A percentile compares a stretch with the other conserved stretches of the same genome.
These are phyloP conservation scores for Capsicum rhomboideum DNA, from an alignment of 257 asterid genomes.

Conservation along the genomic window DNA sequence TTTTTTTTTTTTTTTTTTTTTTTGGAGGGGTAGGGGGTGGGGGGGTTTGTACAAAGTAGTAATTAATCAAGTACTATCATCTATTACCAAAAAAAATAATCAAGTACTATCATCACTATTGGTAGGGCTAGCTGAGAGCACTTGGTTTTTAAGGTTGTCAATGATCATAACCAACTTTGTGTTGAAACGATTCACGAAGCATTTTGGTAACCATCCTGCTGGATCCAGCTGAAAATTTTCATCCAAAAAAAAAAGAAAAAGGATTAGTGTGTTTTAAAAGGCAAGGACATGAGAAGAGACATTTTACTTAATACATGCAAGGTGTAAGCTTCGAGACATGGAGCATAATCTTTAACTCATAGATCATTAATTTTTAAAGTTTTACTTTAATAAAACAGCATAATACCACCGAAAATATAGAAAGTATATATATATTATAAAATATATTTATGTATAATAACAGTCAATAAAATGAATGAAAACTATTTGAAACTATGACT, in stretches of 20 bases:
- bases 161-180: constrained; percentile 87
- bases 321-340: too few relatives aligned
- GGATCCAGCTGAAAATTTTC: constrained; percentile 65
- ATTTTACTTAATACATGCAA: too few relatives aligned
- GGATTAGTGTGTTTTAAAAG: not conserved
- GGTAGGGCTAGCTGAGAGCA: constrained; percentile 62
- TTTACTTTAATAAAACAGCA: too few relatives aligned
- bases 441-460: too few relatives aligned
- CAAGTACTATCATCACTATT: constrained; percentile 15
- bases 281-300: too few relatives aligned
- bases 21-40: too few relatives aligned
- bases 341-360: too few relatives aligned
- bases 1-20: not conserved
- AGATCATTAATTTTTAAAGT: too few relatives aligned
- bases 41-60: constrained; percentile 9
- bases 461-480: not conserved
- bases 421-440: too few relatives aligned
- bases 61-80: constrained; percentile 24
- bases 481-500: not conserved
- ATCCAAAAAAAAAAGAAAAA: not conserved
- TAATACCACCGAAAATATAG: too few relatives aligned
- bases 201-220: constrained; percentile 92
- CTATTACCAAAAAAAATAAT: too few relatives aligned
- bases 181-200: constrained; percentile 79
- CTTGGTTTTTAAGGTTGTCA: constrained; percentile 84